Percentiles rank a stretch among this genome's conserved stretches.
Evolutionary conservation across 805 yeast species (phyloP).

Genomic region (Candida verbasci): DNA sequence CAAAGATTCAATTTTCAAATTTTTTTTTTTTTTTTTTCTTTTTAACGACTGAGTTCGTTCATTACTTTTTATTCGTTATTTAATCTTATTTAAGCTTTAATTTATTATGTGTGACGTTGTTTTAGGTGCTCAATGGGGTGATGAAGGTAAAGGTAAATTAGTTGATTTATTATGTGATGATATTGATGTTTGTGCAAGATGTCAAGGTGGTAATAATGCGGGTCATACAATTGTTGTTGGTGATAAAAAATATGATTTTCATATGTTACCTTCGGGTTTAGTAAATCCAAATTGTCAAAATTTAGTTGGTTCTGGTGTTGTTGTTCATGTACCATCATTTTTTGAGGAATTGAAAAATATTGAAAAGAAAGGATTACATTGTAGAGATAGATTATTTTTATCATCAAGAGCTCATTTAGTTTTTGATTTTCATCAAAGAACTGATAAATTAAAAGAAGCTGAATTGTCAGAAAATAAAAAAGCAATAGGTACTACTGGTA

Average conservation of each 20-base stretch:
- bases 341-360: conserved; percentile 80
- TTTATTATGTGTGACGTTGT: conserved; percentile 78
- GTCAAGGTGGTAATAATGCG: conserved; percentile 99
- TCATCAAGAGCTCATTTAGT: conserved; percentile 95
- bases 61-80: no score
- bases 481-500: conserved; percentile 95
- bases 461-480: conserved; percentile 79
- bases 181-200: conserved; percentile 94
- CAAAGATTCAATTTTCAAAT: no score
- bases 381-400: conserved; percentile 73
- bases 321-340: conserved; percentile 89
- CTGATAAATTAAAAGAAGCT: conserved; percentile 91
- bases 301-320: conserved; percentile 94
- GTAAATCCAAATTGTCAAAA: conserved; percentile 90
- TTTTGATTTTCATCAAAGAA: conserved; percentile 96
- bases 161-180: conserved; percentile 94
- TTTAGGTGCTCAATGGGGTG: conserved; percentile 99
- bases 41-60: conserved; percentile 16
- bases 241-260: conserved; percentile 89
- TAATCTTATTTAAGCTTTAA: conserved; percentile 1
- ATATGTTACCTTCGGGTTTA: conserved; percentile 97
- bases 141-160: conserved; percentile 98
- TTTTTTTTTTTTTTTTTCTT: conserved; percentile 6
- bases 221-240: conserved; percentile 97
- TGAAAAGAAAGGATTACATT: conserved; percentile 75